These are phyloP conservation scores for Cardiosporidium cionae DNA, from an alignment of 169 alveolate species.

Conservation along the genomic window DNA sequence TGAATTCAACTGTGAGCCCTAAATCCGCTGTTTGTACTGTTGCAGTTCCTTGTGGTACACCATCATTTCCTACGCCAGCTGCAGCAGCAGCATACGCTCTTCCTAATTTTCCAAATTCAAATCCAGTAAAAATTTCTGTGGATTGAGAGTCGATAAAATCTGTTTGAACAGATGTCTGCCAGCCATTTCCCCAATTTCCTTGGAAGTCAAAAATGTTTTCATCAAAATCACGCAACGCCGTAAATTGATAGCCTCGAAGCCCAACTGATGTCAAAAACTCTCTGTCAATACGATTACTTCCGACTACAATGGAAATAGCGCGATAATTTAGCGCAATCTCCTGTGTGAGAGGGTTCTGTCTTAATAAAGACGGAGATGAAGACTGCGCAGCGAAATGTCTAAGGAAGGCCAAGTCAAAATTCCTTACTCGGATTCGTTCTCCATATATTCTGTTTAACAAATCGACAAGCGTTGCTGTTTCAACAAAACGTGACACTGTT, in stretches of 20 bases:
- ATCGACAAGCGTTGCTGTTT: conserved; percentile 14
- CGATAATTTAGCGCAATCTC: conserved; percentile 15
- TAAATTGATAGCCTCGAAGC: conserved; percentile 9
- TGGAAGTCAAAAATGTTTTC: conserved; percentile 1
- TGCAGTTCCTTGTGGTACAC: conserved; percentile 3
- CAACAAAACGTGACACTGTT: conserved; percentile 13
- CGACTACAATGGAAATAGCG: conserved; percentile 2
- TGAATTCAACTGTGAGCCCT: conserved; percentile 6
- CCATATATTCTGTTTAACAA: conserved; percentile 5
- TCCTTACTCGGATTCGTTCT: conserved; percentile 6
- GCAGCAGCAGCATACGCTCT: conserved; percentile 2
- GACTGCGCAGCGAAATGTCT: conserved; percentile 2
- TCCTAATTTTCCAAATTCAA: conserved; percentile 20
- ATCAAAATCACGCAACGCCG: conserved; percentile 11
- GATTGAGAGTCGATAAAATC: conserved; percentile 3
- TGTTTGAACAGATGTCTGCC: conserved; percentile 4
- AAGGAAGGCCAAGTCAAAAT: background rate
- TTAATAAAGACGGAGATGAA: background rate
- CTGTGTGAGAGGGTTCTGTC: background rate
- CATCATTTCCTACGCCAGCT: conserved; percentile 12
- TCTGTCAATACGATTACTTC: conserved; percentile 6
- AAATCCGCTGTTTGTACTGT: background rate
- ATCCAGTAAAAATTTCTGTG: background rate
- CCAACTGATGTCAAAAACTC: conserved; percentile 9
- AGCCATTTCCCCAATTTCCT: conserved; percentile 31